A percentile compares a stretch with the other conserved stretches of the same genome.
Evolutionary conservation across 352 stramenopile genomes (phyloP).

Genomic region (Phytophthora agathidicida): DNA sequence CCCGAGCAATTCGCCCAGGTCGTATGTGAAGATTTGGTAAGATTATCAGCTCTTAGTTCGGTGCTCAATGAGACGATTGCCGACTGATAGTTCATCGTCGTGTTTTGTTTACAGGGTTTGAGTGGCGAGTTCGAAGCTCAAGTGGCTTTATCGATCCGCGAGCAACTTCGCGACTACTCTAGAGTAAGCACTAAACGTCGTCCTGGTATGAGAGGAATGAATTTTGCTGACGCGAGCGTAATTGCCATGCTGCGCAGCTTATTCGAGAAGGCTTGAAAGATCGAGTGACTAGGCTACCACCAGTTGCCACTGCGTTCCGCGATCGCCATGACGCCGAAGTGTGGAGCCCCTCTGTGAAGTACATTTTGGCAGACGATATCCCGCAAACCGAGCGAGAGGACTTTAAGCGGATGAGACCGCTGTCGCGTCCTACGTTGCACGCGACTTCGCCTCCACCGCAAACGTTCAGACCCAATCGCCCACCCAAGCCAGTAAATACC

Average conservation of each 20-base stretch:
- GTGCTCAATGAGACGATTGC: neutral
- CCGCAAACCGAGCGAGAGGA: slow-evolving; percentile 74
- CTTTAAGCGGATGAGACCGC: slow-evolving; percentile 78
- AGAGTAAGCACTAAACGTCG: slow-evolving; percentile 38
- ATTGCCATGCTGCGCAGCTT: slow-evolving; percentile 39
- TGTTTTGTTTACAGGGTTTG: slow-evolving; percentile 49
- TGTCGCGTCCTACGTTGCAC: slow-evolving; percentile 58
- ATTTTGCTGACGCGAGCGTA: slow-evolving; percentile 2
- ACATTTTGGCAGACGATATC: slow-evolving; percentile 79
- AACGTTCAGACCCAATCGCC: slow-evolving; percentile 60
- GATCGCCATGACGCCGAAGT: slow-evolving; percentile 64
- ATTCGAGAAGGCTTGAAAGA: slow-evolving; percentile 77
- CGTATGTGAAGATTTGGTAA: slow-evolving; percentile 76
- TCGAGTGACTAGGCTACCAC: slow-evolving; percentile 59
- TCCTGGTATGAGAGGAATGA: neutral
- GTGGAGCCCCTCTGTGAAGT: slow-evolving; percentile 78
- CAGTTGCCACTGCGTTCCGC: slow-evolving; percentile 59
- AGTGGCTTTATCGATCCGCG: slow-evolving; percentile 77
- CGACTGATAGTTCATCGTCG: slow-evolving; percentile 1
- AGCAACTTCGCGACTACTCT: slow-evolving; percentile 80
- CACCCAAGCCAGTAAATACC: slow-evolving; percentile 84
- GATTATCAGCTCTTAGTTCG: neutral
- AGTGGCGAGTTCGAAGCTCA: slow-evolving; percentile 82
- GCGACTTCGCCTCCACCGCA: slow-evolving; percentile 28
- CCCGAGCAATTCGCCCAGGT: slow-evolving; percentile 71